Base-by-base conservation (phyloP, 2,329 filamentous ascomycete genomes). In the Ophidiomyces ophidiicola region DNA sequence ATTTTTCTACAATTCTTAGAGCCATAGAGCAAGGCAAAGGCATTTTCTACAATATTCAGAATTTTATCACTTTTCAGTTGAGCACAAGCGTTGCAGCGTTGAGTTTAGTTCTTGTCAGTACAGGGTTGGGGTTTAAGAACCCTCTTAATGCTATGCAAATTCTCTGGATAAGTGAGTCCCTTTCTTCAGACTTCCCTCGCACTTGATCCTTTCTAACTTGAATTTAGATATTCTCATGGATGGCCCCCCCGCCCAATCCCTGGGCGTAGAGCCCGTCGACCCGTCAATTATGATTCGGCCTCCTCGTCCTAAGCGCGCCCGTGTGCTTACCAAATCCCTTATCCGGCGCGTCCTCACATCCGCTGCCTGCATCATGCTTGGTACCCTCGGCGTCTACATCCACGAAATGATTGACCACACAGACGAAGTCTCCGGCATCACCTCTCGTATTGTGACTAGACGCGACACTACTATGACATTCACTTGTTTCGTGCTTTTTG, bases 391-490 rank as follows among this genome's bases (percentile, higher is more conserved):
- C 29, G 82, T 94, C 39, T 98, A 98, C 64, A 78, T 83, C 49
- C 81, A 78, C 55, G 88, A 96, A 65, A 94, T 98, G 83, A 68
- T 79, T 34, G 71, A 76, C 17, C 85, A 92, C 55, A 79, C 54
- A 3, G 58, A 63, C 38, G 62, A 66, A 46, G 51, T 55, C n/a
- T 48, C 60, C 0, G 59, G 57, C 14, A 57, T 59, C 31, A 56
- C 53, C n/a, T 58, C 60, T 3, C 57, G 84, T 40, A 68, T 79
- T 43, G 82, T 96, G 43, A 92, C 80, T 1, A 83, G 84, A 35
- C 85, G 92, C 50, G 90, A 98, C 63, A 98, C 90, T 1, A 98
- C 90, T 47, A 94, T 98, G 82, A 96, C 90, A 0, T 98, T 98
- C 58, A 98, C 90, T 4, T 94, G 87, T 63, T 98, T 98, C 56